Percentiles rank a stretch among this genome's conserved stretches.
Evolutionary conservation across 495 filamentous ascomycete species (phyloP).

Genomic region (Annulohypoxylon nitens): DNA sequence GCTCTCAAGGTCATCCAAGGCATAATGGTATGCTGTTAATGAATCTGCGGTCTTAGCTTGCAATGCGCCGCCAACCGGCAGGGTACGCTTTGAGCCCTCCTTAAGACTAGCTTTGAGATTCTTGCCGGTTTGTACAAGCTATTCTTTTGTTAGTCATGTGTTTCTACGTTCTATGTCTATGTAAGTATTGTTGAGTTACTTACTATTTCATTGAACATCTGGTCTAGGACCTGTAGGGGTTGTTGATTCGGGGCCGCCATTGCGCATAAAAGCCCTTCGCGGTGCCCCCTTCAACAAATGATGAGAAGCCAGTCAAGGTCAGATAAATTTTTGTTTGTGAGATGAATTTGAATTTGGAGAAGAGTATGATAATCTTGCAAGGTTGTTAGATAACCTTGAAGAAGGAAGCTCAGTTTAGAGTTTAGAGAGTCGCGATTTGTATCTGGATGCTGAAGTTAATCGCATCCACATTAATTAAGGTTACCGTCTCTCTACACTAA

Average conservation of each 20-base stretch:
- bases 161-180: slow-evolving; percentile 15
- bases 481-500: slow-evolving; percentile 1
- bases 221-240: slow-evolving; percentile 58
- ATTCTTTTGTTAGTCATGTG: slow-evolving; percentile 23
- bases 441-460: not conserved
- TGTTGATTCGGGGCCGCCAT: slow-evolving; percentile 55
- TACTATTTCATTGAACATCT: slow-evolving; percentile 64
- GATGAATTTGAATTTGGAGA: not conserved
- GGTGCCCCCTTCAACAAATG: not conserved
- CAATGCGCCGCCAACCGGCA: slow-evolving; percentile 48
- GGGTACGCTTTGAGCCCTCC: slow-evolving; percentile 54
- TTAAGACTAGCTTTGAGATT: slow-evolving; percentile 57
- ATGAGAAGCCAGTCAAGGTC: not conserved
- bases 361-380: not conserved
- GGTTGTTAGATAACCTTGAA: not conserved
- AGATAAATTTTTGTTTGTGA: not conserved
- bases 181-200: slow-evolving; percentile 31
- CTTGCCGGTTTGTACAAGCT: slow-evolving; percentile 67
- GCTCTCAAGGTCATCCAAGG: slow-evolving; percentile 64
- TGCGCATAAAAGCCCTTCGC: not conserved
- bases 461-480: slow-evolving; percentile 11
- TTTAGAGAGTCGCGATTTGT: not conserved
- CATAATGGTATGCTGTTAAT: slow-evolving; percentile 60
- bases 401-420: not conserved
- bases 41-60: slow-evolving; percentile 55